Percentiles rank a stretch among this genome's conserved stretches.
Evolutionary conservation across 192 early-diverging fungal species (phyloP).

Genomic region (Powellomyces hirtus): DNA sequence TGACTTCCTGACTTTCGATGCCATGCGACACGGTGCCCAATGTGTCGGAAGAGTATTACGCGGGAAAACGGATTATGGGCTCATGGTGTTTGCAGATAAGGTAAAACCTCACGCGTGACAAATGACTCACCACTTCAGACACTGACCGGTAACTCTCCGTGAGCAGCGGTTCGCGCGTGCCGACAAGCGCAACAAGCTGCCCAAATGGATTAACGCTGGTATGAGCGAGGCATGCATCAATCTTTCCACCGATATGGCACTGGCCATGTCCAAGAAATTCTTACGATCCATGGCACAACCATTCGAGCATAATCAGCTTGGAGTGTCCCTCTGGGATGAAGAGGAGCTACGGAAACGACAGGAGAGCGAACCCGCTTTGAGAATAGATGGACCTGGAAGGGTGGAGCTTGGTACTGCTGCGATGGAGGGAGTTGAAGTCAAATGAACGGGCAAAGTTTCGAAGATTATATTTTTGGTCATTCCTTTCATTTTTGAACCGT

Average conservation of each 20-base stretch:
- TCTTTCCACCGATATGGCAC: constrained; percentile 96
- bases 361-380: constrained; percentile 8
- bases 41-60: constrained; percentile 96
- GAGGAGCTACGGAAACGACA: constrained; percentile 23
- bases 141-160: no score
- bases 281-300: constrained; percentile 95
- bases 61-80: constrained; percentile 97
- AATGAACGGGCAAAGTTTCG: no score
- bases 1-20: constrained; percentile 99
- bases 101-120: constrained; percentile 33
- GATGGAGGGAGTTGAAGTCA: constrained; percentile 8
- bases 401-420: constrained; percentile 3
- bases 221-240: constrained; percentile 87
- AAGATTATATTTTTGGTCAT: no score
- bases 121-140: no score
- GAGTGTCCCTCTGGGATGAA: constrained; percentile 58
- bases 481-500: no score
- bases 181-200: constrained; percentile 94
- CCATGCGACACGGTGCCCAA: constrained; percentile 98
- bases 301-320: constrained; percentile 78
- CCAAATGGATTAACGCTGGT: constrained; percentile 92
- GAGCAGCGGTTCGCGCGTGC: constrained; percentile 82
- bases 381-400: background rate
- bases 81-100: constrained; percentile 99
- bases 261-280: constrained; percentile 88